Base-by-base conservation (phyloP, 2,329 filamentous ascomycete species). In the Cytospora schulzeri region DNA sequence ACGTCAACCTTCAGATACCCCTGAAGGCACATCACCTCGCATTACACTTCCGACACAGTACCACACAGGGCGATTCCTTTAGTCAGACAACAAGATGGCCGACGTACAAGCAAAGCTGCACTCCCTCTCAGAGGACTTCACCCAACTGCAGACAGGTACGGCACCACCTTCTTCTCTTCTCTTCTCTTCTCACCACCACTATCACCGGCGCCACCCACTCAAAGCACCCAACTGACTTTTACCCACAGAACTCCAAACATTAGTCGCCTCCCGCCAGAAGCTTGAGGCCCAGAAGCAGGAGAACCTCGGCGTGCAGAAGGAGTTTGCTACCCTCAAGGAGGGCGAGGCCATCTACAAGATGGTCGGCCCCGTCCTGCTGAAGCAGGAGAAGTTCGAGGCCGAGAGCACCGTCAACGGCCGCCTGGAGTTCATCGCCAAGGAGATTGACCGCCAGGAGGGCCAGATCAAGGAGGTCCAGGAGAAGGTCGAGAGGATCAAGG, bases 301-400 rank as follows among this genome's bases (percentile, higher is more conserved):
- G 77, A 99, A 98, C 75, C 80, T 89, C 57, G 89, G 90, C 19
- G 95, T 99, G 12, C 88, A 96, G 76, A 90, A 91, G 89, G 94
- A 98, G 77, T 98, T 98, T 76, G 83, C 87, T 50, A 83, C 85
- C 61, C 83, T 98, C 65, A 86, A 88, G 71, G 89, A 93, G 45
- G 90, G 90, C 70, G 91, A 96, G 73, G 92, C 88, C 68, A 96
- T 99, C 76, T 99, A 96, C 86, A 99, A 98, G 79, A 87, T 97
- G 51, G 88, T 97, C 55, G 95, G 95, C 0, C 95, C 95, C 0
- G 91, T 98, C 8, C 80, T 99, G 45, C 78, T 99, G 73, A 97
- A 98, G 83, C 95, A 99, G 77, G 95, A 98, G 64, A 93, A 91
- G 76, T 80, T 87, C 1, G 95, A 99, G 76, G 95, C 95, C 0